phyloP scores from a whole-genome alignment of 2,329 filamentous ascomycete genomes.

The Hawksworthiomyces lignivorus region DNA sequence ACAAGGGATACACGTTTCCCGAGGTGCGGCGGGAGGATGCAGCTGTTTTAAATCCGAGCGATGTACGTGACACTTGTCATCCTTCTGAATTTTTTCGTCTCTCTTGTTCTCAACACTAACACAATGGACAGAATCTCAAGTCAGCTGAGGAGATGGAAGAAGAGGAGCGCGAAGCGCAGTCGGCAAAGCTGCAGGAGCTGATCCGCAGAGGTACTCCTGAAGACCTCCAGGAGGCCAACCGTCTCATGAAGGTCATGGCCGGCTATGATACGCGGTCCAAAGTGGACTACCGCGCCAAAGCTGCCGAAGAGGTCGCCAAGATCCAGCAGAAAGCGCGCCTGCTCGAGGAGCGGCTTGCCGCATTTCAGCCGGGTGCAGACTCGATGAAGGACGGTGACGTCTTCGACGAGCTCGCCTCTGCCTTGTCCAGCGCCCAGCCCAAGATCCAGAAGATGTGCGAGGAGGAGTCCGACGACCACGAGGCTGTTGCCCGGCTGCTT shows the following conservation, averaged over 20 bases:
- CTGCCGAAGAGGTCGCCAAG: conserved; percentile 87
- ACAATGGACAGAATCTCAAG: conserved; percentile 65
- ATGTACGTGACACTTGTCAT: conserved; percentile 62
- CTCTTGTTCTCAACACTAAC: conserved; percentile 19
- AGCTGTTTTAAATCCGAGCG: conserved; percentile 90
- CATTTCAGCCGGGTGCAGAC: conserved; percentile 68
- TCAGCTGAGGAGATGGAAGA: conserved; percentile 98
- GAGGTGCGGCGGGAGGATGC: conserved; percentile 90
- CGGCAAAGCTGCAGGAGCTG: conserved; percentile 94
- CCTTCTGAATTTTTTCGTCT: background rate
- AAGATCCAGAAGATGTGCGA: conserved; percentile 99
- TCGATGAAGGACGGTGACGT: conserved; percentile 62
- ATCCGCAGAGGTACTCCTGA: conserved; percentile 87
- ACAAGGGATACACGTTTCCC: conserved; percentile 95
- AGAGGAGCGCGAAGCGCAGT: conserved; percentile 89
- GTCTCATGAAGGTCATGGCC: conserved; percentile 98
- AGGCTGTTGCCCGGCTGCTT: conserved; percentile 88
- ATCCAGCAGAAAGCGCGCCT: conserved; percentile 93
- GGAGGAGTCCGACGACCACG: conserved; percentile 93
- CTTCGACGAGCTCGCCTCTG: conserved; percentile 77
- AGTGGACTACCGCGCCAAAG: conserved; percentile 96
- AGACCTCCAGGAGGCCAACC: conserved; percentile 87
- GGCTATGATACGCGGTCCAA: conserved; percentile 93
- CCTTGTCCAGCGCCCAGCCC: conserved; percentile 86
- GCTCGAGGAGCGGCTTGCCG: conserved; percentile 85